Conservation (phyloP, 192 early-diverging fungal species). For the Gryganskiella cystojenkinii region DNA sequence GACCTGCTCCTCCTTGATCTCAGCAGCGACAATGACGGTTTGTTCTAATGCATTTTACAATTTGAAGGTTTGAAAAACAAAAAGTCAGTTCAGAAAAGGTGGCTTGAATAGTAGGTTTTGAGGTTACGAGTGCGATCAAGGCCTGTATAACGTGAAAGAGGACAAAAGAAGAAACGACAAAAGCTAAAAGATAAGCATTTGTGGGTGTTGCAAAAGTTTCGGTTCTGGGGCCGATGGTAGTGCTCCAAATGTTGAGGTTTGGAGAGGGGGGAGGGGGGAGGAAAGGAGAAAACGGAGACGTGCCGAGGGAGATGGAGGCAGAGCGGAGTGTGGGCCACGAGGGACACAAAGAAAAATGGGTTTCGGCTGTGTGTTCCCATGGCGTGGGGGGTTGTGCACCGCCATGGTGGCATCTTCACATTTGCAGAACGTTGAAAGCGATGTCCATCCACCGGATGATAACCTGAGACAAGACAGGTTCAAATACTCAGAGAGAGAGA, state of each 20-base stretch:
- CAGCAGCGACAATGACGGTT: slow-evolving; percentile 12
- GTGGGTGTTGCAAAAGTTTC: too few relatives aligned
- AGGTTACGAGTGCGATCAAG: slow-evolving; percentile 1
- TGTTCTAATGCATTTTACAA: slow-evolving; percentile 27
- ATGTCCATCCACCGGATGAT: too few relatives aligned
- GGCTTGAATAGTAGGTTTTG: not conserved
- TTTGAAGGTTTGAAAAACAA: not conserved
- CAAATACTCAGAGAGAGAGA: too few relatives aligned
- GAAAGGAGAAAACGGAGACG: not conserved
- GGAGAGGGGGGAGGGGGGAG: not conserved
- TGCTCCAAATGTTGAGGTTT: too few relatives aligned
- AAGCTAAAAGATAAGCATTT: not conserved
- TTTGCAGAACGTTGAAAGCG: too few relatives aligned
- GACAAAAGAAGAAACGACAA: not conserved
- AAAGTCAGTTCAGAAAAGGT: not conserved
- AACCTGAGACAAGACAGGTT: too few relatives aligned
- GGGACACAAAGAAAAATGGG: not conserved
- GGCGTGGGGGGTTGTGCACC: too few relatives aligned
- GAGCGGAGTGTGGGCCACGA: not conserved
- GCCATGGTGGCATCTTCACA: too few relatives aligned
- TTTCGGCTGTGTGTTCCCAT: too few relatives aligned
- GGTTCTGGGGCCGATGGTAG: too few relatives aligned
- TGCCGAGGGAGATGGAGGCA: not conserved
- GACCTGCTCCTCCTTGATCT: slow-evolving; percentile 14
- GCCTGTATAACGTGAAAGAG: not conserved